Evolutionary conservation across 1,139 yeast genomes (phyloP), one percentile per base, ranked within the genome.

Genomic region (Pichia sp.): DNA sequence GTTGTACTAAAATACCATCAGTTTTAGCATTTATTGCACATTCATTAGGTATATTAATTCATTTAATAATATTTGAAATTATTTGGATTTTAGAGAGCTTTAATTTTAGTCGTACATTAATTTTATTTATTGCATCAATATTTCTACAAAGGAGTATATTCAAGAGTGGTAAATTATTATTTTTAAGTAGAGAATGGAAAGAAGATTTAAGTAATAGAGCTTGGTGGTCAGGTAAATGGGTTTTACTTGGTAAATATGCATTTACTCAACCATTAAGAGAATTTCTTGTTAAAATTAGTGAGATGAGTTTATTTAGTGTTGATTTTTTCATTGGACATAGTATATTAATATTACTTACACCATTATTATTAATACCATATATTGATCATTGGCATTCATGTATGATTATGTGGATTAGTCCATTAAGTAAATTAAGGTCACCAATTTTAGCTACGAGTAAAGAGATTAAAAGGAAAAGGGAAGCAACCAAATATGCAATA

Each of bases 201-300:
- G 74, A 70, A 45, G 79, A 74, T 45, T 62, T 63, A 30, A 58
- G 82, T 2, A 83, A 82, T 53, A 56, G 70, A 22, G 79, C 89
- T 0, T 86, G 95, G 95, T 86, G 95, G 95, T 74, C 85, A 0
- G 95, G 95, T 0, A 70, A 68, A 38, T 85, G 95, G 95, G 56
- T 70, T 32, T 64, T 62, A 11, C 69, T 74, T n/a, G 76, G 74
- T 1, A 71, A 76, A 72, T 59, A 69, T 31, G 62, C 71, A 1
- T 41, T 84, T 2, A 67, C 80, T 0, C 93, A 84, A 52, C 88
- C 91, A 0, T 38, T 74, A 5, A 63, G 95, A 45, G 96, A 86
- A 56, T 71, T 69, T 37, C 42, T 76, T 6, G 81, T 86, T 31
- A 86, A 86, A 53, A 62, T 72, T 2, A 69, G 77, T 52, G 96